phyloP scores from a whole-genome alignment of 2,329 filamentous ascomycete species.

The Claviceps humidiphila region DNA sequence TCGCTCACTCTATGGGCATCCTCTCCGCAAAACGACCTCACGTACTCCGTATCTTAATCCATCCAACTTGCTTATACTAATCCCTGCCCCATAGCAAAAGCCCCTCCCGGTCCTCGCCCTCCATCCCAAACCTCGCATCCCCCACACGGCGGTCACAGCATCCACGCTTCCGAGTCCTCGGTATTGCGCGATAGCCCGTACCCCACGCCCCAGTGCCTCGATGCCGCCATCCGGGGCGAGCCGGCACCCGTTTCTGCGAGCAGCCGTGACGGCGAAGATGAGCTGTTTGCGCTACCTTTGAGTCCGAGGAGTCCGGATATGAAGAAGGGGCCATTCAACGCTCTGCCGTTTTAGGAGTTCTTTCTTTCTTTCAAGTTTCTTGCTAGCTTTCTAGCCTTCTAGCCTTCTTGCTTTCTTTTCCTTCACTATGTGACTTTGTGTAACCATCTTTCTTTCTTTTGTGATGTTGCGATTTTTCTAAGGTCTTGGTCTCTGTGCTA shows the following conservation, averaged over 20 bases:
- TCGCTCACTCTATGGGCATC: no score
- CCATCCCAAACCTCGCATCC: slow-evolving; percentile 17
- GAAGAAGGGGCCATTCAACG: slow-evolving; percentile 61
- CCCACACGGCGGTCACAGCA: slow-evolving; percentile 19
- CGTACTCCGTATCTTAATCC: no score
- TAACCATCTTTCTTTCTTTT: no score
- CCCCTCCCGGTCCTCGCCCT: slow-evolving; percentile 19
- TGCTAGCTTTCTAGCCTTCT: not conserved
- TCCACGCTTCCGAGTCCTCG: slow-evolving; percentile 22
- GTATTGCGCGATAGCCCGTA: slow-evolving; percentile 13
- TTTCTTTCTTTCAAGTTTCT: no score
- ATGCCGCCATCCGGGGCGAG: slow-evolving; percentile 18
- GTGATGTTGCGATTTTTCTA: no score
- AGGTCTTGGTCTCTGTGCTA: no score
- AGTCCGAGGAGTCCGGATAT: slow-evolving; percentile 80
- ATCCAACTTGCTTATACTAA: no score
- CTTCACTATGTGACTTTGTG: no score
- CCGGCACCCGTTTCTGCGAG: slow-evolving; percentile 9
- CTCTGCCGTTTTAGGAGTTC: not conserved
- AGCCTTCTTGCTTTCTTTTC: not conserved
- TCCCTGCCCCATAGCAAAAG: slow-evolving; percentile 17
- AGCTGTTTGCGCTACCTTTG: slow-evolving; percentile 75
- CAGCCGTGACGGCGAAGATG: slow-evolving; percentile 44
- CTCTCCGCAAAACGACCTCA: no score
- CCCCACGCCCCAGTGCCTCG: slow-evolving; percentile 18